Base-by-base conservation (phyloP, 768 basidiomycete genomes). In the Saitozyma podzolica region DNA sequence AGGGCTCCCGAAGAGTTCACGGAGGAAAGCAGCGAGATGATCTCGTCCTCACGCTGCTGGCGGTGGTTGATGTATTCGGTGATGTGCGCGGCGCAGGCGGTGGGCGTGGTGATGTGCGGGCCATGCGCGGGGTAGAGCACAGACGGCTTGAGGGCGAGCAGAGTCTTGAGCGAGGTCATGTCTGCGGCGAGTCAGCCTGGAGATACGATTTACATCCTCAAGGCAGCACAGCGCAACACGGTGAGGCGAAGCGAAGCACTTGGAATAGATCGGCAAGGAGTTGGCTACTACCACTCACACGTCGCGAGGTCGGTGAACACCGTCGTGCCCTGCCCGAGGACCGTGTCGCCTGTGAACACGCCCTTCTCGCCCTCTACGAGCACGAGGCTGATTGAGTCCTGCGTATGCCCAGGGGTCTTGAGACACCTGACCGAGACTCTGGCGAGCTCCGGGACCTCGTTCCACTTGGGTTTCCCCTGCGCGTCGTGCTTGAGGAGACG, bases 61-160 rank as follows among this genome's bases (percentile, higher is more conserved):
- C 94, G 85, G 73, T 98, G 92, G 41, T 84, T 76, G 62, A 93
- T 89, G 74, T 97, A 96, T 52, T 81, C 84, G 52, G 80, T 74
- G 70, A 97, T 86, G 40, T 85, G 81, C 42, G 83, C 81, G 47
- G 82, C 77, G 7, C 89, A 90, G 13, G 89, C 82, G 7, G 78
- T 62, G 1, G 64, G 59, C 6, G 11, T 42, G 50, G 62, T 14
- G 47, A 94, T 84, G 41, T 90, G 86, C 6, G 90, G 88, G 0
- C 95, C 95, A 65, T 98, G 95, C 0, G 86, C 92, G 0, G 94
- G 93, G 75, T 92, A 94, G n/a, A 97, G 82, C 41, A 66, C 64
- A 4, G 61, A 56, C 0, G 78, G 76, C 54, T 64, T 67, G 54
- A 78, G 64, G 0, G 69, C 61, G 37, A 74, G 63, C 9, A 76